Evolutionary conservation across 805 yeast species (phyloP).

Genomic region (Grigorovia jiainica): DNA sequence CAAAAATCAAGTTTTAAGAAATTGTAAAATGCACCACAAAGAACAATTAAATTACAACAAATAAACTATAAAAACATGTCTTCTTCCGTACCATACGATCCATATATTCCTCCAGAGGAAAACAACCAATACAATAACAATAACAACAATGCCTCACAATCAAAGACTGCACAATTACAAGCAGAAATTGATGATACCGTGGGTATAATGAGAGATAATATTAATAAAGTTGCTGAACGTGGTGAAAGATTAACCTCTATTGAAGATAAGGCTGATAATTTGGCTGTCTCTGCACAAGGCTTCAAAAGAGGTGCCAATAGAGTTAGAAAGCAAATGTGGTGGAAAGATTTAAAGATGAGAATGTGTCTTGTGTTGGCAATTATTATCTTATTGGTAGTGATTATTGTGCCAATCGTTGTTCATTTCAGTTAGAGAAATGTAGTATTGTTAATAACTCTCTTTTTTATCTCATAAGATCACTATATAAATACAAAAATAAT

Average conservation of each 20-base stretch:
- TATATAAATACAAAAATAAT: too few relatives aligned
- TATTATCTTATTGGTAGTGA: constrained; percentile 71
- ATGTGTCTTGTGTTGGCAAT: constrained; percentile 77
- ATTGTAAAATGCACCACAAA: not conserved
- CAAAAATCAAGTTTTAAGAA: not conserved
- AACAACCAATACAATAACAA: not conserved
- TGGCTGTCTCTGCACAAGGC: constrained; percentile 87
- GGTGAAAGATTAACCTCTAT: constrained; percentile 90
- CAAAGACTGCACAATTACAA: constrained; percentile 73
- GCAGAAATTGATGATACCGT: constrained; percentile 95
- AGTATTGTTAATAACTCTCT: not conserved
- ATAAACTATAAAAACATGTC: too few relatives aligned
- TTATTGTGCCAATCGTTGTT: constrained; percentile 87
- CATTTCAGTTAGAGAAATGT: constrained; percentile 46
- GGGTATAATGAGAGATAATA: constrained; percentile 94
- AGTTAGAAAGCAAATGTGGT: constrained; percentile 98
- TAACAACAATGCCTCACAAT: constrained; percentile 16
- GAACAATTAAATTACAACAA: not conserved
- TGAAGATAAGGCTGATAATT: constrained; percentile 86
- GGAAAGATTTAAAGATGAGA: constrained; percentile 96
- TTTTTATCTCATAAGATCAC: not conserved
- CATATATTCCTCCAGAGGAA: constrained; percentile 59
- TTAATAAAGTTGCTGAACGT: constrained; percentile 85
- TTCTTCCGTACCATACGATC: constrained; percentile 76
- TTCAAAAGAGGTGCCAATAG: constrained; percentile 95